A percentile compares a stretch with the other conserved stretches of the same genome.
Evolutionary conservation across 139 green algal genomes (phyloP).

Genomic region (Pleodorina starrii): DNA sequence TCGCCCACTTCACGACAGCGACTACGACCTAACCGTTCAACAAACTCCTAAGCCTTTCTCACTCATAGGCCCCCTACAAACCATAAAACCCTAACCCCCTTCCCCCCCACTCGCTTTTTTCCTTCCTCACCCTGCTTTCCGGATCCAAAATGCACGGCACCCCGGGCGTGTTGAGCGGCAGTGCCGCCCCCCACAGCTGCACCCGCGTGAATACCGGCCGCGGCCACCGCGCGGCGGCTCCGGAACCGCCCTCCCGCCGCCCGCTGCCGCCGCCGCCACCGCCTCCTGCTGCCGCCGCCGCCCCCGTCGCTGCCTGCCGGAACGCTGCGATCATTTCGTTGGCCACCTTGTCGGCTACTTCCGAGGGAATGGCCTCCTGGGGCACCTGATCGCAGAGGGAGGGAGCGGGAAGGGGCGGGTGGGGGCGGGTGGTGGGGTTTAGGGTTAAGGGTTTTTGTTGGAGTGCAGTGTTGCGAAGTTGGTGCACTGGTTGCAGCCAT

Average conservation of each 20-base stretch:
- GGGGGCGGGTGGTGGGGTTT: not conserved
- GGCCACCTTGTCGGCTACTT: slow-evolving; percentile 66
- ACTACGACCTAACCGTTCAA: too few relatives aligned
- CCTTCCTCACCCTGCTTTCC: slow-evolving; percentile 63
- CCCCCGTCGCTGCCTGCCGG: not conserved
- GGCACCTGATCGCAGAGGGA: slow-evolving; percentile 65
- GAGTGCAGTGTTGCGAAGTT: too few relatives aligned
- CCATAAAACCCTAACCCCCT: too few relatives aligned
- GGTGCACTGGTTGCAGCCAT: too few relatives aligned
- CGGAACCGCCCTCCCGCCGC: too few relatives aligned
- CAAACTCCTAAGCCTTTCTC: too few relatives aligned
- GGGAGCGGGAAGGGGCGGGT: not conserved
- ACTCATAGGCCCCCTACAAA: too few relatives aligned
- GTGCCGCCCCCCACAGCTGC: slow-evolving; percentile 83
- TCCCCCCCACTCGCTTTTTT: too few relatives aligned
- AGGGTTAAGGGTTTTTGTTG: too few relatives aligned
- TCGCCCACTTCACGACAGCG: too few relatives aligned
- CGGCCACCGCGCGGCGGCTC: not conserved
- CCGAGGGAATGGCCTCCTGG: slow-evolving; percentile 76
- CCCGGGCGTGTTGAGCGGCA: slow-evolving; percentile 77
- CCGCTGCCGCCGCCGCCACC: not conserved
- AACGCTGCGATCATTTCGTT: slow-evolving; percentile 71
- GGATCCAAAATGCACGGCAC: slow-evolving; percentile 80
- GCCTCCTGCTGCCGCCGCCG: not conserved
- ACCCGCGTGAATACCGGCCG: slow-evolving; percentile 40